Percentiles rank a stretch among this genome's conserved stretches.
Conservation (phyloP, 805 yeast species). For the Metschnikowia kunwiensis region DNA sequence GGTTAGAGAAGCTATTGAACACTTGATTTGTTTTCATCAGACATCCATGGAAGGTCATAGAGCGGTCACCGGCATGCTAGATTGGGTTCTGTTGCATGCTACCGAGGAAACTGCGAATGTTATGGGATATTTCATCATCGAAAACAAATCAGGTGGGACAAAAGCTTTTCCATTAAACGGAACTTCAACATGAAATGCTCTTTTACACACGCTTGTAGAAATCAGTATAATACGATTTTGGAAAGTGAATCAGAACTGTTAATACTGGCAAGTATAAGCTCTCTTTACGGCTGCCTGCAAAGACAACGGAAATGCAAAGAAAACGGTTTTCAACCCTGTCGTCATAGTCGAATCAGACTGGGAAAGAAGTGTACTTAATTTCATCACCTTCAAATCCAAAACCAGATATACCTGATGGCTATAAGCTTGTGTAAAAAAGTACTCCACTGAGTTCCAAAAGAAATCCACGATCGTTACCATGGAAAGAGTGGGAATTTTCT, state of each 20-base stretch:
- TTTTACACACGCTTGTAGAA: conserved; percentile 28
- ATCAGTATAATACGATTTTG: conserved; percentile 13
- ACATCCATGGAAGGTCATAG: conserved; percentile 87
- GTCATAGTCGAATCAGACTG: conserved; percentile 92
- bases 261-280: conserved; percentile 89
- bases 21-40: conserved; percentile 48
- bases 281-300: conserved; percentile 39
- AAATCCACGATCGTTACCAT: not conserved
- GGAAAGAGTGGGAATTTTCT: conserved; percentile 1
- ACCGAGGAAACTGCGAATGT: conserved; percentile 98
- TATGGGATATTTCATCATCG: conserved; percentile 73
- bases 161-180: no score
- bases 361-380: conserved; percentile 76
- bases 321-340: conserved; percentile 68
- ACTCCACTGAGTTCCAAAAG: conserved; percentile 6
- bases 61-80: conserved; percentile 85
- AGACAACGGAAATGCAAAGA: conserved; percentile 34
- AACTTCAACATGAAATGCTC: conserved; percentile 14
- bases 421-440: conserved; percentile 25
- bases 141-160: conserved; percentile 18
- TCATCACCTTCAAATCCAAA: conserved; percentile 38
- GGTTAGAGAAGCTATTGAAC: no score
- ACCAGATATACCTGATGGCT: conserved; percentile 14
- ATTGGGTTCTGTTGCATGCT: conserved; percentile 84
- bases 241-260: conserved; percentile 55